These are phyloP conservation scores for Phlegmacium glaucopus DNA, from an alignment of 768 basidiomycete genomes.

Conservation along the genomic window DNA sequence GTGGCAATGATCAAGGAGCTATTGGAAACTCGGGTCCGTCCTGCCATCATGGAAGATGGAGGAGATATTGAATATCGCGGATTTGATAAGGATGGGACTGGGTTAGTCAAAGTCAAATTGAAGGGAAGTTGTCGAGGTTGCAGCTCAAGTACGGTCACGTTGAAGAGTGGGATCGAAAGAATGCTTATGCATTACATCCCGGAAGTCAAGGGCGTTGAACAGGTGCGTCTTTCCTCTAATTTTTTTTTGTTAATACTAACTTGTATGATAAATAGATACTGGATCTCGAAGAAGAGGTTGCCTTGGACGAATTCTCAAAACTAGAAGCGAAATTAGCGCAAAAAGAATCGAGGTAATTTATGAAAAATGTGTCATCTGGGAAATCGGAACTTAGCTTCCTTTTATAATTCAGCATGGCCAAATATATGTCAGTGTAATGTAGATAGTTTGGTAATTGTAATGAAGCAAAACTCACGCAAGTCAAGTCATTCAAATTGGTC, in stretches of 20 bases:
- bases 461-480: constrained; percentile 20
- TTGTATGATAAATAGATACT: constrained; percentile 53
- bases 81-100: constrained; percentile 76
- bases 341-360: constrained; percentile 44
- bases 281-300: constrained; percentile 86
- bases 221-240: constrained; percentile 44
- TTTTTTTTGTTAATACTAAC: constrained; percentile 3
- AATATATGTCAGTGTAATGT: constrained; percentile 72
- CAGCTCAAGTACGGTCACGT: constrained; percentile 87
- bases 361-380: neutral
- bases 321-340: constrained; percentile 65
- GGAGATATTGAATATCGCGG: constrained; percentile 97
- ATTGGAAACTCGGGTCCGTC: constrained; percentile 90
- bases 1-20: constrained; percentile 99
- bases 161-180: constrained; percentile 95
- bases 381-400: constrained; percentile 2
- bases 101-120: constrained; percentile 82
- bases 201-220: constrained; percentile 88
- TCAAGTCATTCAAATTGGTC: no score
- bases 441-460: neutral
- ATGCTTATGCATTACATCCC: constrained; percentile 99
- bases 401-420: constrained; percentile 67
- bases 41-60: constrained; percentile 98
- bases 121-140: constrained; percentile 99
- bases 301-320: constrained; percentile 85